phyloP scores from a whole-genome alignment of 371 early-diverging fungal genomes.

The Mortierella sp. region DNA sequence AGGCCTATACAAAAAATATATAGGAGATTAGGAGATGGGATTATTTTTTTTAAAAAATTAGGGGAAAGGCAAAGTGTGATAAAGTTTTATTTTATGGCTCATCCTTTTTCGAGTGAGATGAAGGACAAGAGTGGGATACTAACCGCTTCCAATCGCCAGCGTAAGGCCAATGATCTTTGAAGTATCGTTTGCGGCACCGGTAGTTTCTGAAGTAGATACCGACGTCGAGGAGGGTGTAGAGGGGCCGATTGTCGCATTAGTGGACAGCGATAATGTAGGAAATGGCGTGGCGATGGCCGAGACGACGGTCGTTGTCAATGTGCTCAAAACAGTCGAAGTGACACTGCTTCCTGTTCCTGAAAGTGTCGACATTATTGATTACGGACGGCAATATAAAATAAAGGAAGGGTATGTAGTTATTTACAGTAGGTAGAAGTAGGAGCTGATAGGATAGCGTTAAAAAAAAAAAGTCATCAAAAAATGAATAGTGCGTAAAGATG shows the following conservation, averaged over 20 bases:
- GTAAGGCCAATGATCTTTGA: constrained; percentile 88
- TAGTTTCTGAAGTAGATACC: neutral
- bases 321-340: constrained; percentile 3
- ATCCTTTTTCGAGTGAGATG: too few species aligned
- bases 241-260: neutral
- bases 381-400: neutral
- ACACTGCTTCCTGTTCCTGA: neutral
- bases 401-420: constrained; percentile 5
- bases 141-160: constrained; percentile 82
- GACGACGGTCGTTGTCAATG: neutral
- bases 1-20: constrained; percentile 61
- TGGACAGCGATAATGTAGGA: neutral
- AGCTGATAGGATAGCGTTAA: neutral
- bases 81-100: neutral
- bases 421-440: neutral
- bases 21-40: neutral
- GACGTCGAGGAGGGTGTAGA: neutral
- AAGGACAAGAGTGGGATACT: constrained; percentile 3
- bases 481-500: too few species aligned
- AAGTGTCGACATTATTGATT: constrained; percentile 11
- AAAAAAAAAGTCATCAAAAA: constrained; percentile 14
- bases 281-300: neutral
- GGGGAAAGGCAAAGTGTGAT: neutral
- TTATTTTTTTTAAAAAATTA: too few species aligned
- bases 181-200: constrained; percentile 6